A percentile compares a stretch with the other conserved stretches of the same genome.
phyloP scores from a whole-genome alignment of 2,329 filamentous ascomycete genomes.

The Coniochaeta sp. region DNA sequence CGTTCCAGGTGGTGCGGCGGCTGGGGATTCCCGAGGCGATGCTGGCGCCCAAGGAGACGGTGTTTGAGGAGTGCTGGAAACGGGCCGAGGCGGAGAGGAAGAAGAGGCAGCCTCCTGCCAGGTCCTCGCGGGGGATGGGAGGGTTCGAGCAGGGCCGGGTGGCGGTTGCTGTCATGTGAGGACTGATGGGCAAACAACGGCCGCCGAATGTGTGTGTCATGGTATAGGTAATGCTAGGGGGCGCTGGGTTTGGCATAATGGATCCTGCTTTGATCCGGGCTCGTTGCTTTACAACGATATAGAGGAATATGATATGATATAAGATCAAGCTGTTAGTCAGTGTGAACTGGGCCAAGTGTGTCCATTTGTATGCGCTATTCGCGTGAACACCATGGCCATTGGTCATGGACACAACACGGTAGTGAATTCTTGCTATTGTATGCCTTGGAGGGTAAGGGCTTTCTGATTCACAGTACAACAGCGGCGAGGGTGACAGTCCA shows the following conservation, averaged over 20 bases:
- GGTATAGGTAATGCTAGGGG: not conserved
- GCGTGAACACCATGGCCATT: too few relatives aligned
- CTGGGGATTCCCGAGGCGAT: constrained; percentile 59
- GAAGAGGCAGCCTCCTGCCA: not conserved
- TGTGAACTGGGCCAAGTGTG: too few relatives aligned
- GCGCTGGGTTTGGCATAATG: not conserved
- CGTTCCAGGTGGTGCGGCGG: constrained; percentile 79
- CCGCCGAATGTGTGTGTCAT: too few relatives aligned
- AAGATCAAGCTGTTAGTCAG: not conserved
- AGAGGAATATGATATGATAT: not conserved
- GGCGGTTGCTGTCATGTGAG: not conserved
- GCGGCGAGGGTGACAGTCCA: too few relatives aligned
- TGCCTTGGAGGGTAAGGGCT: too few relatives aligned
- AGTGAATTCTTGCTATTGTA: too few relatives aligned
- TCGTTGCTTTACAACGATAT: not conserved
- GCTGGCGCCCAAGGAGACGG: constrained; percentile 50
- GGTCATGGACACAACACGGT: too few relatives aligned
- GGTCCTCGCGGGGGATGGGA: not conserved
- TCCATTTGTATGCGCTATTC: too few relatives aligned
- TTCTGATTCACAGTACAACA: too few relatives aligned
- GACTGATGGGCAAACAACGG: too few relatives aligned
- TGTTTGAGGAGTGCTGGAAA: constrained; percentile 65
- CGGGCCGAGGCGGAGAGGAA: constrained; percentile 17
- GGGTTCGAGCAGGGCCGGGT: not conserved
- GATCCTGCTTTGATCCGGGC: too few relatives aligned